These are phyloP conservation scores for Clonostachys solani DNA, from an alignment of 2,329 filamentous ascomycete species.

Conservation along the genomic window DNA sequence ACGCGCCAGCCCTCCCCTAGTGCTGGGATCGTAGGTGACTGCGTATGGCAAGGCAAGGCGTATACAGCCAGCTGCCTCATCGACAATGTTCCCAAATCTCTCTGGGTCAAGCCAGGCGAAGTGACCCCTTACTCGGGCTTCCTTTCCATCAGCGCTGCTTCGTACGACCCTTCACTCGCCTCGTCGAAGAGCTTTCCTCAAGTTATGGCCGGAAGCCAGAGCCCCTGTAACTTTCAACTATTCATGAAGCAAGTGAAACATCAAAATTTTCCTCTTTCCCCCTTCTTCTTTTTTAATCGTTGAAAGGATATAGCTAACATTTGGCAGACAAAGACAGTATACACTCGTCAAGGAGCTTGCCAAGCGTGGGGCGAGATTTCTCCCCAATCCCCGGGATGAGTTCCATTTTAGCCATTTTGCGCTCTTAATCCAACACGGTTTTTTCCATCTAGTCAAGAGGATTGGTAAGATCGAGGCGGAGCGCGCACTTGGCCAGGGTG, in stretches of 20 bases:
- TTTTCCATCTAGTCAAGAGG: not conserved
- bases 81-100: not conserved
- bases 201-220: not conserved
- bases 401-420: not conserved
- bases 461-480: not conserved
- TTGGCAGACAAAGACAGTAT: not conserved
- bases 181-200: not conserved
- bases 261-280: not conserved
- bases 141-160: not conserved
- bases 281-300: not conserved
- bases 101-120: not conserved
- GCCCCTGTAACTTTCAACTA: not conserved
- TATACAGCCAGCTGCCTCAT: not conserved
- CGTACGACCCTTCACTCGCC: not conserved
- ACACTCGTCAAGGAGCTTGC: not conserved
- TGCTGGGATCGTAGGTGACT: not conserved
- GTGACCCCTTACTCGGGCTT: not conserved
- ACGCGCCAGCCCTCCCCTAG: not conserved
- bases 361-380: not conserved
- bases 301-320: not conserved
- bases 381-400: not conserved
- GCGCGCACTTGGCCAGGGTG: not conserved
- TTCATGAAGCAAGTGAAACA: not conserved
- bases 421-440: not conserved
- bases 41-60: not conserved